These are phyloP conservation scores for Melampsora americana DNA, from an alignment of 1,284 basidiomycete species.

Conservation along the genomic window DNA sequence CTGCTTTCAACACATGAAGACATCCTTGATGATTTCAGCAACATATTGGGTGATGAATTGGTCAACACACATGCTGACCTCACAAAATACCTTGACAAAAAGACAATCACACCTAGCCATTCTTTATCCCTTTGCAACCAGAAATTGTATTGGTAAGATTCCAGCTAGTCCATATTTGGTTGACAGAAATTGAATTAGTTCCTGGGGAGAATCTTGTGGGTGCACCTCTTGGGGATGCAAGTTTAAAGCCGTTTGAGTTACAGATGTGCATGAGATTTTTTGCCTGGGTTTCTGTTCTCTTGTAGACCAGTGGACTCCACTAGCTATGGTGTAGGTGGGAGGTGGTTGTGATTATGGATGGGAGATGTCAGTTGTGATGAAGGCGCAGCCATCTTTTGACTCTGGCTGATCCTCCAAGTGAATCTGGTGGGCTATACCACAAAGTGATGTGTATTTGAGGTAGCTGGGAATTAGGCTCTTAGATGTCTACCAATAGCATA, in stretches of 20 bases:
- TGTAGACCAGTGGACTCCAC: neutral
- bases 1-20: no score
- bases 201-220: neutral
- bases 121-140: neutral
- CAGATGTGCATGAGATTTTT: neutral
- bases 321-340: neutral
- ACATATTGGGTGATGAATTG: no score
- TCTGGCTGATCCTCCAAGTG: no score
- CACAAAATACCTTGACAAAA: no score
- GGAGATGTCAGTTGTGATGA: neutral
- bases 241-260: constrained; percentile 1
- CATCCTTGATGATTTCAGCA: no score
- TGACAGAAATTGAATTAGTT: neutral
- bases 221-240: neutral
- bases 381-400: neutral
- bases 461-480: no score
- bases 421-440: no score
- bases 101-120: neutral
- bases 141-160: neutral
- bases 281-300: neutral
- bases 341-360: neutral
- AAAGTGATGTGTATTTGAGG: no score
- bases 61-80: no score
- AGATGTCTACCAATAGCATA: no score
- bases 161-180: constrained; percentile 13